Conservation (phyloP, 163 green algal genomes). For the Scenedesmus sp. region DNA sequence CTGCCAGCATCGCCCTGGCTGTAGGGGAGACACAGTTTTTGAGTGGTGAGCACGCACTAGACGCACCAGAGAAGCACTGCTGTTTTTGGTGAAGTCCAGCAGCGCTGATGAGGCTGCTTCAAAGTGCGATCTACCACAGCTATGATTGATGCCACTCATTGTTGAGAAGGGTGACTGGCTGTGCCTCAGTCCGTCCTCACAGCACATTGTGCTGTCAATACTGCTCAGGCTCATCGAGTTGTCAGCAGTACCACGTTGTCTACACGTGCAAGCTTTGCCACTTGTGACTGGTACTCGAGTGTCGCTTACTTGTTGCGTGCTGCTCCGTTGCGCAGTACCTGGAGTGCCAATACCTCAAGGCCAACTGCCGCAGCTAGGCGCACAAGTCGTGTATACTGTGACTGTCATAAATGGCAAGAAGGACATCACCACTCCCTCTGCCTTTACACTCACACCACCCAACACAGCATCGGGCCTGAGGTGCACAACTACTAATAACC, state of each 20-base stretch:
- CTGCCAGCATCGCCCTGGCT: neutral
- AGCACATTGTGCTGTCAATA: too few relatives aligned
- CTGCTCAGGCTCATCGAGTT: too few relatives aligned
- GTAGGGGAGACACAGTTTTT: neutral
- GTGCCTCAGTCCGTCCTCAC: too few relatives aligned
- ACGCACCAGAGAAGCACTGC: neutral
- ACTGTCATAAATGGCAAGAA: neutral
- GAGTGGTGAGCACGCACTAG: neutral
- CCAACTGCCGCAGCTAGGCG: neutral
- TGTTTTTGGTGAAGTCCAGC: neutral
- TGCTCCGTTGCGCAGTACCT: neutral
- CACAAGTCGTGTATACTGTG: neutral
- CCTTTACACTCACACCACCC: neutral
- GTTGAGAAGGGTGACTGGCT: too few relatives aligned
- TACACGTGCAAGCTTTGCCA: too few relatives aligned
- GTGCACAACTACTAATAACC: neutral
- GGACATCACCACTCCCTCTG: neutral
- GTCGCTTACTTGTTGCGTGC: neutral
- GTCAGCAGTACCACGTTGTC: too few relatives aligned
- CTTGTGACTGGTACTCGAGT: too few relatives aligned
- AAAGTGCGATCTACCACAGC: too few relatives aligned
- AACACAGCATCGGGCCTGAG: neutral
- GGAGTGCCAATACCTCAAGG: neutral
- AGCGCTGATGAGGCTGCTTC: too few relatives aligned
- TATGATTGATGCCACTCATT: too few relatives aligned